These are phyloP conservation scores for Microthlaspi erraticum DNA, from an alignment of 345 rosid genomes.

Conservation along the genomic window DNA sequence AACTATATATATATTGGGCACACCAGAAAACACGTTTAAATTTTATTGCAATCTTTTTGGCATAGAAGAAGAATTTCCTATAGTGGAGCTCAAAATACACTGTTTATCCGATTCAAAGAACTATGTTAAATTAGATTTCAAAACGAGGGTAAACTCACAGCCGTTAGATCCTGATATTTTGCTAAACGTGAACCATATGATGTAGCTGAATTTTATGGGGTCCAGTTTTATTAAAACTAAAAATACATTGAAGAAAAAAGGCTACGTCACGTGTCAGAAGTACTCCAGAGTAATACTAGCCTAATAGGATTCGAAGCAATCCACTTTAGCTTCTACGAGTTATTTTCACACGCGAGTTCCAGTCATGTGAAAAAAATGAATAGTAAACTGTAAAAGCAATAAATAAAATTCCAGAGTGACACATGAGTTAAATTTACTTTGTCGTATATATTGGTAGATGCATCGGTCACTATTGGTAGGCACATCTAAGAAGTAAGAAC, in stretches of 20 bases:
- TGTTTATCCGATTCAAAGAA: neutral
- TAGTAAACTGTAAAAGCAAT: neutral
- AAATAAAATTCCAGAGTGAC: neutral
- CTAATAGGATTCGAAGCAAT: conserved; percentile 36
- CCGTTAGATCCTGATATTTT: conserved; percentile 1
- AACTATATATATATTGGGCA: neutral
- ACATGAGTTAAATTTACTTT: conserved; percentile 12
- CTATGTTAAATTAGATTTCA: neutral
- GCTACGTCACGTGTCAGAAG: conserved; percentile 36
- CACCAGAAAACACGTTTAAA: conserved; percentile 3
- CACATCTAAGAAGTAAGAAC: neutral
- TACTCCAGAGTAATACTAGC: conserved; percentile 19
- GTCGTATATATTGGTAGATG: conserved; percentile 15
- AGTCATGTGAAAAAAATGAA: conserved; percentile 10
- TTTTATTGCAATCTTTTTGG: too few species aligned
- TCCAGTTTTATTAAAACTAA: neutral
- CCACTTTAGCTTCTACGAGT: conserved; percentile 24
- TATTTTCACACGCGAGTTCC: conserved; percentile 19
- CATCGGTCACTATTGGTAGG: neutral
- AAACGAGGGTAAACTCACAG: neutral
- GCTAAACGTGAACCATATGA: conserved; percentile 1
- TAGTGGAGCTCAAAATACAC: neutral
- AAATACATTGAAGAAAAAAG: neutral
- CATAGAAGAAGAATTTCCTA: neutral
- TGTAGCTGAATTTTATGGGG: neutral